Conservation (phyloP, 371 early-diverging fungal species). For the Cokeromyces recurvatus region DNA sequence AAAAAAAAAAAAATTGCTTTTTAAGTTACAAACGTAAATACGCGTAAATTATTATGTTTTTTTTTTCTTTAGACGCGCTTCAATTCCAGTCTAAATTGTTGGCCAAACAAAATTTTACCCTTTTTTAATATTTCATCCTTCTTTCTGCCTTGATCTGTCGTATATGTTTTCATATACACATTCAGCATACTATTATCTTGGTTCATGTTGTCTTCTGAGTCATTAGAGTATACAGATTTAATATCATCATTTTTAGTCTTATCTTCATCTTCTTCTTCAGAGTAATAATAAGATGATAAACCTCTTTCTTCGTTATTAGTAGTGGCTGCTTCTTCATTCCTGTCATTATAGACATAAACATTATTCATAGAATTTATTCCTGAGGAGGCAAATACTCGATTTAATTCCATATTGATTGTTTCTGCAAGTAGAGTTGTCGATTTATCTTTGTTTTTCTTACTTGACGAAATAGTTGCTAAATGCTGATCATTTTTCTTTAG, state of each 20-base stretch:
- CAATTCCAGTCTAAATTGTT: too few relatives aligned
- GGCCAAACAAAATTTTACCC: constrained; percentile 19
- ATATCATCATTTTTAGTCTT: constrained; percentile 4
- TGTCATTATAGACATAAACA: background rate
- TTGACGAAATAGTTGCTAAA: too few relatives aligned
- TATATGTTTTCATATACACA: constrained; percentile 3
- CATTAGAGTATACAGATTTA: constrained; percentile 6
- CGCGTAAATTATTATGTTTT: too few relatives aligned
- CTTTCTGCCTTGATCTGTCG: background rate
- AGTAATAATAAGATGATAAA: background rate
- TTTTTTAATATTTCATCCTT: constrained; percentile 11
- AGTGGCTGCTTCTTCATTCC: background rate
- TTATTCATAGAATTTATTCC: background rate
- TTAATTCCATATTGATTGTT: background rate
- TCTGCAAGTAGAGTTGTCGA: background rate
- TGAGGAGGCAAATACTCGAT: background rate
- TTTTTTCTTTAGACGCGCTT: too few relatives aligned
- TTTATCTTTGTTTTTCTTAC: too few relatives aligned
- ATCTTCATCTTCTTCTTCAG: constrained; percentile 5
- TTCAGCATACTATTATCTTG: background rate
- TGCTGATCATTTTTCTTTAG: background rate
- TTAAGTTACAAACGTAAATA: too few relatives aligned
- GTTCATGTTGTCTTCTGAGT: constrained; percentile 7
- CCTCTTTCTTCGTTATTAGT: background rate
- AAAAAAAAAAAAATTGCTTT: too few relatives aligned